Conservation (phyloP, 179 eudicot species). For the Beta lomatogona region DNA sequence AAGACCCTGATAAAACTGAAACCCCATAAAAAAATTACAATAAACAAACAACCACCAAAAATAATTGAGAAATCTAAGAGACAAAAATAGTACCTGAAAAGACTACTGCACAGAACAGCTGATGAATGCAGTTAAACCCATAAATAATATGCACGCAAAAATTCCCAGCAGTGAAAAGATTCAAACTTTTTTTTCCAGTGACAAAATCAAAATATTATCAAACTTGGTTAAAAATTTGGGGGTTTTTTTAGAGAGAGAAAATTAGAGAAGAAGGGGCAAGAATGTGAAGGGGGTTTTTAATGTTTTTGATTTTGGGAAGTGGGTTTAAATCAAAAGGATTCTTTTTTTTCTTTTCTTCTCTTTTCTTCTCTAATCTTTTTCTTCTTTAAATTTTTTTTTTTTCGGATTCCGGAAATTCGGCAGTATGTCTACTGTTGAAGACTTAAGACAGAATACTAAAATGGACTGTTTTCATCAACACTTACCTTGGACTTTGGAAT, state of each 20-base stretch:
- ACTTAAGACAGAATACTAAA: background rate
- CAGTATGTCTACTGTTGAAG: conserved; percentile 23
- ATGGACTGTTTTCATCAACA: background rate
- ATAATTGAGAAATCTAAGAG: background rate
- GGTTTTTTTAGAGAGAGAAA: conserved; percentile 17
- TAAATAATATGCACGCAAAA: conserved; percentile 10
- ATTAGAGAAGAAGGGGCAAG: conserved; percentile 14
- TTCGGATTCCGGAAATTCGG: conserved; percentile 21
- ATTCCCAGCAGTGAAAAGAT: conserved; percentile 7
- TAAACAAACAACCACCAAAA: background rate
- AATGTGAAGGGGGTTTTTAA: conserved; percentile 30
- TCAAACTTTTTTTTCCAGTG: background rate
- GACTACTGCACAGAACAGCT: conserved; percentile 16
- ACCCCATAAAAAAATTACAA: background rate
- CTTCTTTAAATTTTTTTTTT: background rate
- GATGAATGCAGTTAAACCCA: conserved; percentile 32
- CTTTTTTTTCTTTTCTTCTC: background rate
- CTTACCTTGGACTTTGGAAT: background rate
- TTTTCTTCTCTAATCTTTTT: background rate
- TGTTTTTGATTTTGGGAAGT: conserved; percentile 18
- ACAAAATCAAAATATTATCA: conserved; percentile 11
- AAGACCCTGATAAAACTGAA: conserved; percentile 16
- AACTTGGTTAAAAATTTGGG: conserved; percentile 19
- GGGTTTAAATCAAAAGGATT: conserved; percentile 21
- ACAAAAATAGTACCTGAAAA: conserved; percentile 5